These are phyloP conservation scores for Patellifolia procumbens DNA, from an alignment of 179 eudicot species.

Conservation along the genomic window DNA sequence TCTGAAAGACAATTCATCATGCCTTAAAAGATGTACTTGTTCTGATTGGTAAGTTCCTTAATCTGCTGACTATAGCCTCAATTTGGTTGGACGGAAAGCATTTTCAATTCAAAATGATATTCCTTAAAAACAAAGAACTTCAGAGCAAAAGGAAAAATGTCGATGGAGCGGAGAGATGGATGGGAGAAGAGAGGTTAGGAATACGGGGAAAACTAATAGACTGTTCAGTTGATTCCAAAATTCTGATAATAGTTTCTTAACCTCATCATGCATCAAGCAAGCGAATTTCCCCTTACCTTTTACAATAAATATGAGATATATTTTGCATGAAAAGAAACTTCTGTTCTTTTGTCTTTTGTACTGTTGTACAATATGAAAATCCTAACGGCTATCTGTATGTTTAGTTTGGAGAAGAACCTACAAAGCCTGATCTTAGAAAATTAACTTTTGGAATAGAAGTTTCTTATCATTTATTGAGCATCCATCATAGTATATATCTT, in stretches of 20 bases:
- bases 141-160: too few relatives aligned
- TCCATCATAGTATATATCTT: background rate
- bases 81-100: too few relatives aligned
- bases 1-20: slow-evolving; percentile 26
- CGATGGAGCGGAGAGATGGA: too few relatives aligned
- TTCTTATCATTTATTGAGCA: background rate
- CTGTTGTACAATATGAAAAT: background rate
- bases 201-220: too few relatives aligned
- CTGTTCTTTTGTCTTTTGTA: background rate
- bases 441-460: background rate
- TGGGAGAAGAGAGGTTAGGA: too few relatives aligned
- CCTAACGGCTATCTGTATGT: background rate
- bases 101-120: too few relatives aligned
- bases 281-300: background rate
- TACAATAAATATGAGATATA: background rate
- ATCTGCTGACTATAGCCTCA: too few relatives aligned
- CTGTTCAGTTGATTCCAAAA: too few relatives aligned
- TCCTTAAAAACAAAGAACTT: too few relatives aligned
- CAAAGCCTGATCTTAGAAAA: background rate
- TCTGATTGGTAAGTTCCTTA: slow-evolving; percentile 28
- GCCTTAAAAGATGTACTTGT: slow-evolving; percentile 26
- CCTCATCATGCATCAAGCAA: background rate
- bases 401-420: background rate
- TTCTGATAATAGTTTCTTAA: background rate
- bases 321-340: background rate